Conservation (phyloP, 306 rosid species). For the Quercus berberidifolia region DNA sequence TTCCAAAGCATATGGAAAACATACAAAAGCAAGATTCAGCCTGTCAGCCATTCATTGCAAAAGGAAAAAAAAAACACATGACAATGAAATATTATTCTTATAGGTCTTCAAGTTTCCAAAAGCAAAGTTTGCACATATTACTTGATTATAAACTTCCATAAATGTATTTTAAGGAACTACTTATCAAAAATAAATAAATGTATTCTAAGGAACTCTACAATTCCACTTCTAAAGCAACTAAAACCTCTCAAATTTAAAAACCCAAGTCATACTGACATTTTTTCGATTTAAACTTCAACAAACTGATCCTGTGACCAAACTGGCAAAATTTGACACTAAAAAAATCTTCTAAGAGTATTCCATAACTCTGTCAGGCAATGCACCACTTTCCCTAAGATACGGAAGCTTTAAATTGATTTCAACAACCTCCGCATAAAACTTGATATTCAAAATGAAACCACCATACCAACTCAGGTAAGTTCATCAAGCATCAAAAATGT, state of each 20-base stretch:
- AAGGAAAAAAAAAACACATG: background rate
- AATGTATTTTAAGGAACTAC: background rate
- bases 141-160: background rate
- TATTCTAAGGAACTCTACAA: background rate
- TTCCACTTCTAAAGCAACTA: background rate
- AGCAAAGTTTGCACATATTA: background rate
- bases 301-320: background rate
- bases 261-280: background rate
- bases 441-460: background rate
- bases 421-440: background rate
- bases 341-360: background rate
- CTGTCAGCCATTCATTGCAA: background rate
- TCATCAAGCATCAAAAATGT: background rate
- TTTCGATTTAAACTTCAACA: background rate
- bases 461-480: background rate
- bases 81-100: background rate
- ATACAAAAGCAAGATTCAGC: background rate
- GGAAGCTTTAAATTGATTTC: background rate
- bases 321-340: background rate
- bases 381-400: background rate
- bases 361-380: background rate
- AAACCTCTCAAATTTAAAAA: background rate
- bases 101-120: background rate
- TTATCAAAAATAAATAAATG: background rate
- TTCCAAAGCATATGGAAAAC: constrained; percentile 15